Evolutionary conservation across 2,329 filamentous ascomycete species (phyloP), one percentile per base, ranked within the genome.

Genomic region (Fusarium euwallaceae): DNA sequence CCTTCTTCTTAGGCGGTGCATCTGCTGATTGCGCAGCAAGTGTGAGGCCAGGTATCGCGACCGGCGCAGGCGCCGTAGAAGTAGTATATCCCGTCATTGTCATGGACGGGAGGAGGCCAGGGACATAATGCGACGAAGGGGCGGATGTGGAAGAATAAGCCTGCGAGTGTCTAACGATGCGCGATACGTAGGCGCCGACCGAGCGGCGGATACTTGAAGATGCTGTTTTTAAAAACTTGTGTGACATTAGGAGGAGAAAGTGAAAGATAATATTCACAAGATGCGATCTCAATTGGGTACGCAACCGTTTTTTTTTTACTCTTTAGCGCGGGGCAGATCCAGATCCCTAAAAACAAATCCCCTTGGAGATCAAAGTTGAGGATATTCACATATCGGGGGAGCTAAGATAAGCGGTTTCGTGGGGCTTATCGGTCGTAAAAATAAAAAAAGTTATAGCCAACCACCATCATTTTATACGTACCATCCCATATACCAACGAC

Each of bases 1-100:
- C 5, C 48, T 32, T 53, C 48, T 53, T 53, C 22, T 34, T 22
- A 34, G 59, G 43, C 2, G 29, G 43, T 43, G 7, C 69, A 58
- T 17, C 20, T 5, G 17, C 22, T 39, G 45, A 20, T 16, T 76
- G 71, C 9, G 43, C 66, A 6, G 51, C 66, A 10, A 76, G 39
- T 5, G 73, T 76, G 36, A 76, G 74, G 11, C 74, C 74, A 2
- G 74, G 74, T 72, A 76, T 76, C n/a, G 51, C 56, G 20, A 70
- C 58, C 2, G 59, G 37, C 16, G 60, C 29, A 36, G 27, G 36
- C 20, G 64, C 37, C 34, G 55, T 39, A 16, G 63, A 32, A 48
- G 61, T 20, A 12, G 58, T 27, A 10, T 76, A 74, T 61, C 39
- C 59, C 55, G 63, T 72, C 67, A 76, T 73, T 63, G 45, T 17